A percentile compares a stretch with the other conserved stretches of the same genome.
Evolutionary conservation across 169 alveolate genomes (phyloP).

Genomic region (Cryptosporidium muris): DNA sequence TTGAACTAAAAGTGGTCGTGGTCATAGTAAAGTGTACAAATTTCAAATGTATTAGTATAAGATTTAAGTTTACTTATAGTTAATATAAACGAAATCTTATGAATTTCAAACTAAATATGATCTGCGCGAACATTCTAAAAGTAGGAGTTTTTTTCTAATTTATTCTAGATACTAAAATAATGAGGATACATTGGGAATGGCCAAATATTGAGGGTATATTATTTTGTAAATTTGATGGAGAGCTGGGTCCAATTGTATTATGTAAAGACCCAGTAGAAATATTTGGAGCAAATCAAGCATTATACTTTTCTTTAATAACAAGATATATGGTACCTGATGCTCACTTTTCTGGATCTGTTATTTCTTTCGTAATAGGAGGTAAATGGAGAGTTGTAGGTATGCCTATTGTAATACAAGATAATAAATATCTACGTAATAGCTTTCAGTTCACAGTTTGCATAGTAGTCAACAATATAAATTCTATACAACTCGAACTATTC

Average conservation of each 20-base stretch:
- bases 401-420: slow-evolving; percentile 60
- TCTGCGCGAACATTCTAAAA: no score
- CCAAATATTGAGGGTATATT: slow-evolving; percentile 64
- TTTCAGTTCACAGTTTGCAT: slow-evolving; percentile 64
- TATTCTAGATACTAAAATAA: neutral
- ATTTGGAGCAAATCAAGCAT: slow-evolving; percentile 27
- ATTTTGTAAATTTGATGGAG: slow-evolving; percentile 70
- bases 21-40: no score
- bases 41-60: no score
- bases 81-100: no score
- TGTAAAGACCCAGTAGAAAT: slow-evolving; percentile 57
- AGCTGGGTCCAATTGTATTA: slow-evolving; percentile 63
- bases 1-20: no score
- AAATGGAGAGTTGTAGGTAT: slow-evolving; percentile 65
- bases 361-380: slow-evolving; percentile 22
- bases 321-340: slow-evolving; percentile 40
- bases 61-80: no score
- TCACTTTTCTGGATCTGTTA: slow-evolving; percentile 28
- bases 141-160: no score
- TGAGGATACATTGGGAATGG: slow-evolving; percentile 22
- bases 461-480: neutral
- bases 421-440: slow-evolving; percentile 50
- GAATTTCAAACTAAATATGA: no score
- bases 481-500: slow-evolving; percentile 24
- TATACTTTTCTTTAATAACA: slow-evolving; percentile 35